A percentile compares a stretch with the other conserved stretches of the same genome.
Conservation (phyloP, 352 stramenopile genomes). For the Phytopythium vexans region DNA sequence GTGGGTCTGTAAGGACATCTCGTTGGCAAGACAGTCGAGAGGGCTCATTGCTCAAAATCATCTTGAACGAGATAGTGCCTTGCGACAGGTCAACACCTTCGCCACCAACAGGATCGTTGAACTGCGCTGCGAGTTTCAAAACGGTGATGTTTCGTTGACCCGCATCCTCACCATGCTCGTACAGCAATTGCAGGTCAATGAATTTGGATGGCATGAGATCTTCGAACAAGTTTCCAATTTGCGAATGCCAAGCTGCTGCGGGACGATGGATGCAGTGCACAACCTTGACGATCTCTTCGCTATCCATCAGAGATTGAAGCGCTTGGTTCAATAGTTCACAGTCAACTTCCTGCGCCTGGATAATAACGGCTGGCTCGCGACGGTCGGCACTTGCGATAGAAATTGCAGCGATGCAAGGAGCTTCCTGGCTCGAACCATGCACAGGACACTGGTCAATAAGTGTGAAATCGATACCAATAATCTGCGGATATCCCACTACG, state of each 20-base stretch:
- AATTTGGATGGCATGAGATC: conserved; percentile 10
- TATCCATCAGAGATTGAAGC: conserved; percentile 9
- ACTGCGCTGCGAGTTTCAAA: neutral
- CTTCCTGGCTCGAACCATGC: conserved; percentile 3
- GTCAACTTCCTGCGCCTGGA: conserved; percentile 10
- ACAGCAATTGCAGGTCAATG: conserved; percentile 28
- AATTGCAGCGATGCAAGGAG: conserved; percentile 9
- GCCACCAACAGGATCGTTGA: neutral
- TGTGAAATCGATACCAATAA: conserved; percentile 17
- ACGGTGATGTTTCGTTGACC: conserved; percentile 7
- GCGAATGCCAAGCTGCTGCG: conserved; percentile 13
- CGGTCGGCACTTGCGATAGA: conserved; percentile 7
- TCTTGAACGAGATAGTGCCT: conserved; percentile 15
- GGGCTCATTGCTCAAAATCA: neutral
- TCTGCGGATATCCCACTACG: neutral
- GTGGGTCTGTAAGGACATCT: conserved; percentile 3
- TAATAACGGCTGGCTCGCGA: conserved; percentile 9
- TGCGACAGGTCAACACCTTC: conserved; percentile 1
- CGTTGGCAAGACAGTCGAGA: neutral
- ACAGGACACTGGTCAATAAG: conserved; percentile 3
- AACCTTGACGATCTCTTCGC: conserved; percentile 14
- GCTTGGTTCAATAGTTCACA: conserved; percentile 8
- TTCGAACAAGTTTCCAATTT: conserved; percentile 6
- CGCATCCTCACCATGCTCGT: conserved; percentile 15
- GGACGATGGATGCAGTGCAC: conserved; percentile 16